phyloP scores from a whole-genome alignment of 306 rosid species.

The Gillenia trifoliata region DNA sequence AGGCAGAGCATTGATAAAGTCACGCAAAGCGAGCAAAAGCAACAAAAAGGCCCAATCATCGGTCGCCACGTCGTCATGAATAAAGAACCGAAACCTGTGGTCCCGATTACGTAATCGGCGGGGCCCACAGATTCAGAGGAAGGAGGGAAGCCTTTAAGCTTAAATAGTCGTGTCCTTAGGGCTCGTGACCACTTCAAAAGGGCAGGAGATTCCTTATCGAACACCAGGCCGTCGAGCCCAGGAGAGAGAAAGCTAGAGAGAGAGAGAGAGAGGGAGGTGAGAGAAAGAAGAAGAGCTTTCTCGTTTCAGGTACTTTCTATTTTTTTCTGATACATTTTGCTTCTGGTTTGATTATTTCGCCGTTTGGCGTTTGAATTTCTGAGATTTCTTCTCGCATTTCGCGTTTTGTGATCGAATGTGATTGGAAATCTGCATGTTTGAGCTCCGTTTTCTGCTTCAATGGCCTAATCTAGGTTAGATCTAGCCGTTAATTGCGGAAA shows the following conservation, averaged over 20 bases:
- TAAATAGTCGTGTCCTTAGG: neutral
- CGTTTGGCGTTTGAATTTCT: neutral
- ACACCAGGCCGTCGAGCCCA: neutral
- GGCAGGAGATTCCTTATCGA: neutral
- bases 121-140: neutral
- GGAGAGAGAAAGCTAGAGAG: neutral
- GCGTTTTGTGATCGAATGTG: neutral
- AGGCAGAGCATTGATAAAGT: neutral
- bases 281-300: neutral
- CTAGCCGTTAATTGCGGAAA: neutral
- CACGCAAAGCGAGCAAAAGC: neutral
- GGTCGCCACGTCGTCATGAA: neutral
- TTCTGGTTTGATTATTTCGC: too few species aligned
- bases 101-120: neutral
- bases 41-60: neutral
- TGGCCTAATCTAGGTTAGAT: slow-evolving; percentile 1
- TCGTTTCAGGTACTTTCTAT: neutral
- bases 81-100: neutral
- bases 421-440: neutral
- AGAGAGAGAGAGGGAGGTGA: neutral
- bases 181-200: neutral
- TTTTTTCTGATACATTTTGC: neutral
- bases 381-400: neutral
- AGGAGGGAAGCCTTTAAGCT: neutral
- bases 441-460: neutral